A percentile compares a stretch with the other conserved stretches of the same genome.
phyloP scores from a whole-genome alignment of 73 alveolate genomes.

The Uronychia binucleata region DNA sequence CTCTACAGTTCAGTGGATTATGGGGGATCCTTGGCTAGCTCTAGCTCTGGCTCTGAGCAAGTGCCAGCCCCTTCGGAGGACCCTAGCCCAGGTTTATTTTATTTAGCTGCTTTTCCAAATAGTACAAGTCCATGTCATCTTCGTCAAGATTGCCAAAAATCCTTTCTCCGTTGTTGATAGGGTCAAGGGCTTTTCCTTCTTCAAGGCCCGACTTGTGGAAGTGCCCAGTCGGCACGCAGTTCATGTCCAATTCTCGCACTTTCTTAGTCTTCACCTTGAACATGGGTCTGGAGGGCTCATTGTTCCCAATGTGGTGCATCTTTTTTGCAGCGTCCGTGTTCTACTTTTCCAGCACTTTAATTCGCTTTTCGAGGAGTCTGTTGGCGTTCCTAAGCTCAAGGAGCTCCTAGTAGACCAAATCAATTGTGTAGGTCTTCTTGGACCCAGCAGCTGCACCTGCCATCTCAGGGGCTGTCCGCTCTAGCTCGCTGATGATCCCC shows the following conservation, averaged over 20 bases:
- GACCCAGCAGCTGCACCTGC: not conserved
- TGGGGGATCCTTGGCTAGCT: not conserved
- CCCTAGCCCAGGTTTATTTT: not conserved
- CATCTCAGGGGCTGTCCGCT: not conserved
- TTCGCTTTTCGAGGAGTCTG: slow-evolving; percentile 38
- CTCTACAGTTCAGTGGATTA: not conserved
- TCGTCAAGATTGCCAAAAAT: not conserved
- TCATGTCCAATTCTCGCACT: not conserved
- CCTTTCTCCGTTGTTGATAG: no score
- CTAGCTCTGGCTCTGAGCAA: not conserved
- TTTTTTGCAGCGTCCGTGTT: slow-evolving; percentile 31
- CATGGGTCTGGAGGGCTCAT: slow-evolving; percentile 58
- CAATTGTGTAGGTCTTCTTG: slow-evolving; percentile 7
- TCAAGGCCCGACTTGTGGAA: no score
- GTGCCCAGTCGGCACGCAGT: not conserved
- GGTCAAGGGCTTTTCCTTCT: no score
- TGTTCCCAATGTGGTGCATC: slow-evolving; percentile 41
- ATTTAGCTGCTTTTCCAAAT: not conserved
- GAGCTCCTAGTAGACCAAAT: slow-evolving; percentile 30
- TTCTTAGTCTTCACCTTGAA: slow-evolving; percentile 3
- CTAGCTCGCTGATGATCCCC: not conserved
- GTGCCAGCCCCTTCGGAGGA: no score
- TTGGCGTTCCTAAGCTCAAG: slow-evolving; percentile 38
- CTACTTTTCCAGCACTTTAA: slow-evolving; percentile 25
- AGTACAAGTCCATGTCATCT: not conserved